phyloP scores from a whole-genome alignment of 1,284 basidiomycete species.

The Malassezia dermatis region DNA sequence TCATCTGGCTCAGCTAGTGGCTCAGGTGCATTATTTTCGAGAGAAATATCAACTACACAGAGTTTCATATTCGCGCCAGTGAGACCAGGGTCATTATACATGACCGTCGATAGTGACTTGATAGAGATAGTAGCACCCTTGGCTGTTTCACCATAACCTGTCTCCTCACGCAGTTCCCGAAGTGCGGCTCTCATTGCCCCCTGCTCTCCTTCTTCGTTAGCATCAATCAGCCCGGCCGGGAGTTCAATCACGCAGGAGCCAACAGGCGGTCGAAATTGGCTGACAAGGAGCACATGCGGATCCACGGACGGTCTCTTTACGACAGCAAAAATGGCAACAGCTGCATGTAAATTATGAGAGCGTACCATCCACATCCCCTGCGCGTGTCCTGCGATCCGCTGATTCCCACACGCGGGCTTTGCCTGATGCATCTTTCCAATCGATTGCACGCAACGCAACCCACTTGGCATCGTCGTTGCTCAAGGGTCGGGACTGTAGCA shows the following conservation, averaged over 20 bases:
- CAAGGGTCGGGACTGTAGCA: slow-evolving; percentile 15
- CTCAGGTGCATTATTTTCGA: slow-evolving; percentile 34
- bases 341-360: not conserved
- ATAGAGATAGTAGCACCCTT: slow-evolving; percentile 29
- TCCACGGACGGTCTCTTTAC: slow-evolving; percentile 31
- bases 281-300: slow-evolving; percentile 36
- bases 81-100: slow-evolving; percentile 41
- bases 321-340: slow-evolving; percentile 40
- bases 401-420: slow-evolving; percentile 43
- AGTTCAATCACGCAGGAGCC: slow-evolving; percentile 40
- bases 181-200: slow-evolving; percentile 37
- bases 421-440: slow-evolving; percentile 42
- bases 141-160: slow-evolving; percentile 36
- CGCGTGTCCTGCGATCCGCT: slow-evolving; percentile 38
- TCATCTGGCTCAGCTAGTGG: slow-evolving; percentile 44
- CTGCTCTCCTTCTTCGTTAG: slow-evolving; percentile 35
- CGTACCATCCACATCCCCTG: slow-evolving; percentile 40
- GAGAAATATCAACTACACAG: slow-evolving; percentile 32
- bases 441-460: slow-evolving; percentile 37
- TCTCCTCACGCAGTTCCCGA: slow-evolving; percentile 43
- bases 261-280: slow-evolving; percentile 36
- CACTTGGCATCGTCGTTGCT: slow-evolving; percentile 39
- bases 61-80: slow-evolving; percentile 42
- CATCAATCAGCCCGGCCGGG: slow-evolving; percentile 45
- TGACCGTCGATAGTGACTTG: slow-evolving; percentile 24